Evolutionary conservation across 208 protist species (phyloP), one percentile per base, ranked within the genome.

Genomic region (Zelonia costaricensis): DNA sequence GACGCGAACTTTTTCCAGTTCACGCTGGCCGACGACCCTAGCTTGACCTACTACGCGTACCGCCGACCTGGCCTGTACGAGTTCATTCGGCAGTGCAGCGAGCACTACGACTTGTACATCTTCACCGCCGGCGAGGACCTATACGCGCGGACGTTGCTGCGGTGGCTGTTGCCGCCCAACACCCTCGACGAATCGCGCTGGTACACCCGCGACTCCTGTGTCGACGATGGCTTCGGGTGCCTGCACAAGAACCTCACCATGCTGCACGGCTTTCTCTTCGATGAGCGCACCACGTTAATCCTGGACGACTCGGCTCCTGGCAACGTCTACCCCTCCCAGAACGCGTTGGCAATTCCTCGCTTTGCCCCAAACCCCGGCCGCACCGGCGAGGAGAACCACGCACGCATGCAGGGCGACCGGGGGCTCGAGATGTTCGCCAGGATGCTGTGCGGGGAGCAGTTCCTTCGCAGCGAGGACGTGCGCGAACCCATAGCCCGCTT

Each of bases 291-390:
- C 35, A 54, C 82, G 20, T 64, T 94, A 27, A 45, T 94, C 4
- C 49, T 94, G 44, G 87, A 94, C 51, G 81, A 94, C 69, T 74
- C 71, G 7, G 82, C 82, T 2, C 81, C 82, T 30, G 77, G 69
- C 25, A 84, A 84, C 46, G 77, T 70, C 23, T 59, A 86, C 28
- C 84, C 81, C 12, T 33, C 35, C 2, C 45, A 58, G 18, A 94
- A 94, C 28, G 87, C 79, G 0, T 31, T 93, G 4, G 80, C 74
- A 13, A 89, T 86, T 58, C 67, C 73, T 35, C 74, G 70, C 28
- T 93, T 90, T 68, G 76, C 77, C 16, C 65, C 80, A 28, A 59
- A 82, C 20, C 39, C 48, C 9, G 62, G 74, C 16, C 62, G 55
- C 7, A 65, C 53, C 13, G 44, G 64, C 12, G 62, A 72, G 39